These are phyloP conservation scores for Boletus rufocinnamomeus DNA, from an alignment of 768 basidiomycete species.

Conservation along the genomic window DNA sequence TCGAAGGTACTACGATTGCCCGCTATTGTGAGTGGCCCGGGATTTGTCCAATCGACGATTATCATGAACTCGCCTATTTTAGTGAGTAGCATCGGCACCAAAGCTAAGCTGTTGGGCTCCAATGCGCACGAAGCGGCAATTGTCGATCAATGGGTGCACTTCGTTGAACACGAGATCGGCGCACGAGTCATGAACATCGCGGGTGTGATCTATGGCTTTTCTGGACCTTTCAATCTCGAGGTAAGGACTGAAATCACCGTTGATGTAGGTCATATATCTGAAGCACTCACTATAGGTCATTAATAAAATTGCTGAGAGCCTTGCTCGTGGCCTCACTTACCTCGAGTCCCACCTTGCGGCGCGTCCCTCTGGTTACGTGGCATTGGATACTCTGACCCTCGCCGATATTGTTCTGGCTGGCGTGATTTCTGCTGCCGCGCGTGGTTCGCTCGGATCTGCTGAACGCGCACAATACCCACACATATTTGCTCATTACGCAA, in stretches of 20 bases:
- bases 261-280: neutral
- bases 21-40: slow-evolving; percentile 20
- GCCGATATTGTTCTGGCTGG: slow-evolving; percentile 24
- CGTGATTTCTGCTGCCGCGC: neutral
- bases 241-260: neutral
- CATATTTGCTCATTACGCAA: slow-evolving; percentile 23
- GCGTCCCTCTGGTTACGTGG: slow-evolving; percentile 15
- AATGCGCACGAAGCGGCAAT: slow-evolving; percentile 11
- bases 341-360: slow-evolving; percentile 21
- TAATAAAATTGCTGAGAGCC: slow-evolving; percentile 1
- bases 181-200: neutral
- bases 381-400: slow-evolving; percentile 13
- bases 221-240: slow-evolving; percentile 11
- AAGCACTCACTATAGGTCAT: neutral
- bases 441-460: slow-evolving; percentile 10
- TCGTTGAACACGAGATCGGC: slow-evolving; percentile 13
- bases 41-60: too few species aligned
- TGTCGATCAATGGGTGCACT: slow-evolving; percentile 20
- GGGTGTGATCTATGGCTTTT: slow-evolving; percentile 4
- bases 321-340: slow-evolving; percentile 3
- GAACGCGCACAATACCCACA: slow-evolving; percentile 18
- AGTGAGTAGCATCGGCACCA: slow-evolving; percentile 20
- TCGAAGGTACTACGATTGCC: slow-evolving; percentile 25
- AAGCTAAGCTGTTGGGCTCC: slow-evolving; percentile 14
- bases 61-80: neutral